phyloP scores from a whole-genome alignment of 306 rosid species.

The Quercus ilex region DNA sequence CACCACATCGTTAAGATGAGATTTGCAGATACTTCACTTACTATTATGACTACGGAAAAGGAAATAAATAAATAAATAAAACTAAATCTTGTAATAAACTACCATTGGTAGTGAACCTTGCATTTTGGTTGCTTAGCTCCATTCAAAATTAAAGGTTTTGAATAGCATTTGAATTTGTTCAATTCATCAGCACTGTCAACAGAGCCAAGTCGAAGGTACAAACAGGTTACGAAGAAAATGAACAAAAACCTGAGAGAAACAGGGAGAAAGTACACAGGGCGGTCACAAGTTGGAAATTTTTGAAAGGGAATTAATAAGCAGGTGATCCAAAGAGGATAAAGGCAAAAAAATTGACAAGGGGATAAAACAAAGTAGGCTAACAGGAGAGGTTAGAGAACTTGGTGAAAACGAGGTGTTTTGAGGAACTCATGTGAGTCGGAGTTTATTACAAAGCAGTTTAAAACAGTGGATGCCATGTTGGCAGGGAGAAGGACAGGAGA shows the following conservation, averaged over 20 bases:
- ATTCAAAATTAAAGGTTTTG: neutral
- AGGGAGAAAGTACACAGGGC: too few relatives aligned
- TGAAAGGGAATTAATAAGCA: too few relatives aligned
- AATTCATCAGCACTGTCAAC: neutral
- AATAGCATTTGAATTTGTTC: neutral
- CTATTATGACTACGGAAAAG: too few relatives aligned
- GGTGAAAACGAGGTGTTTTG: neutral
- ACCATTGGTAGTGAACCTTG: neutral
- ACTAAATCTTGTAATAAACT: neutral
- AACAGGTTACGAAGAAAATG: too few relatives aligned
- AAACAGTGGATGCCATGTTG: too few relatives aligned
- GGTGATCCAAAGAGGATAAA: neutral
- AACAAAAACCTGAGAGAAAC: too few relatives aligned
- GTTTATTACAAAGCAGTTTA: neutral
- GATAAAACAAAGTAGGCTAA: neutral
- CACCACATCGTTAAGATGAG: too few relatives aligned
- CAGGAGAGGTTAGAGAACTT: neutral
- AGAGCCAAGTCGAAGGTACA: too few relatives aligned
- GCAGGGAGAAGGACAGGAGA: too few relatives aligned
- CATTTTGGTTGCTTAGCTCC: neutral
- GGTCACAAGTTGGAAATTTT: too few relatives aligned
- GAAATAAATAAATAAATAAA: neutral
- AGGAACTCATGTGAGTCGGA: neutral
- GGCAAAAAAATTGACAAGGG: neutral
- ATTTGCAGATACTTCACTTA: too few relatives aligned